Evolutionary conservation across 371 early-diverging fungal genomes (phyloP).

Genomic region (Circinella umbellata): DNA sequence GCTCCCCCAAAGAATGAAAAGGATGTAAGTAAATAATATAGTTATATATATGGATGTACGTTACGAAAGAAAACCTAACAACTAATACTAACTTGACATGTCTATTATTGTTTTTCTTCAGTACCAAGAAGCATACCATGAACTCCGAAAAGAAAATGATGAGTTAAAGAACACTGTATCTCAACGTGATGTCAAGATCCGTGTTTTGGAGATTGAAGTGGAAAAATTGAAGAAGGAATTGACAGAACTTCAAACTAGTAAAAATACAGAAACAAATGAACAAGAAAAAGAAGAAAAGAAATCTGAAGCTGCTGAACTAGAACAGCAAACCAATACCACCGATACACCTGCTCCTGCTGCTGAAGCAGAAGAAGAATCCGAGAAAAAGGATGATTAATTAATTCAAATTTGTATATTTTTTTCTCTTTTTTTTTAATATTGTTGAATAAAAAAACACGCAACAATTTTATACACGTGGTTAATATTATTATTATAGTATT

Average conservation of each 20-base stretch:
- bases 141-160: constrained; percentile 81
- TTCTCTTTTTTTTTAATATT: neutral
- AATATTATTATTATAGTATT: no score
- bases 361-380: neutral
- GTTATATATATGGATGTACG: no score
- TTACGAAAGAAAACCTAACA: no score
- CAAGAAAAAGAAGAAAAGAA: neutral
- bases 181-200: constrained; percentile 80
- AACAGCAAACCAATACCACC: neutral
- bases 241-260: constrained; percentile 27
- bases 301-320: neutral
- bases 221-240: constrained; percentile 56
- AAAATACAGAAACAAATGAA: neutral
- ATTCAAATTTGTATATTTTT: constrained; percentile 2
- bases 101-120: constrained; percentile 25
- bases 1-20: constrained; percentile 55
- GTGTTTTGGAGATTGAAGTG: constrained; percentile 76
- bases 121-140: constrained; percentile 80
- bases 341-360: neutral
- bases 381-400: constrained; percentile 4
- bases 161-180: constrained; percentile 79
- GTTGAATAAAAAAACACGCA: neutral
- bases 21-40: constrained; percentile 49
- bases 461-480: no score
- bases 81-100: no score